Evolutionary conservation across 2,329 filamentous ascomycete species (phyloP).

Genomic region (Claviceps spartinae): DNA sequence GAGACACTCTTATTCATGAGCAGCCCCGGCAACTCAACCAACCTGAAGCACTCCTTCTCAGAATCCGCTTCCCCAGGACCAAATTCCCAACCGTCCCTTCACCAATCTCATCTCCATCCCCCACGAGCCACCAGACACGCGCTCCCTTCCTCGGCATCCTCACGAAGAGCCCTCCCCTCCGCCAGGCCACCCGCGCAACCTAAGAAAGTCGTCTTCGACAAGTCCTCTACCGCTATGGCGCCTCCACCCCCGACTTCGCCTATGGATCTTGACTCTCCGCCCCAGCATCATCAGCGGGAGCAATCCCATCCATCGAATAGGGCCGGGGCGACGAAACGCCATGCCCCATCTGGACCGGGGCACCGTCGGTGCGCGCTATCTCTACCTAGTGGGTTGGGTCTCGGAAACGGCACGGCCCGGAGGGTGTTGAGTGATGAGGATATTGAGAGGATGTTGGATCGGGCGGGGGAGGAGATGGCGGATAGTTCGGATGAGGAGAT

Average conservation of each 20-base stretch:
- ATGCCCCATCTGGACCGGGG: conserved; percentile 22
- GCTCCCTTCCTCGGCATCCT: conserved; percentile 32
- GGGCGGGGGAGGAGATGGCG: conserved; percentile 32
- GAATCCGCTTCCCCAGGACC: conserved; percentile 24
- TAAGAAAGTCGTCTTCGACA: conserved; percentile 36
- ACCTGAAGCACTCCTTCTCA: conserved; percentile 43
- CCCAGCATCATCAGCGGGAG: conserved; percentile 14
- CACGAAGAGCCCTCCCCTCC: conserved; percentile 38
- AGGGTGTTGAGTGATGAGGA: conserved; percentile 38
- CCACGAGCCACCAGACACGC: conserved; percentile 15
- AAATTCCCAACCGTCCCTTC: neutral
- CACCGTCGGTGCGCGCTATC: conserved; percentile 30
- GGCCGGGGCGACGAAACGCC: conserved; percentile 28
- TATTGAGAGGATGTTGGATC: conserved; percentile 45
- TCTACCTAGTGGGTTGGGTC: conserved; percentile 34
- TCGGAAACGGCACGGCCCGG: conserved; percentile 22
- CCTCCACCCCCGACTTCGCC: conserved; percentile 23
- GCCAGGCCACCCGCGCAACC: conserved; percentile 28
- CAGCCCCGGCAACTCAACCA: conserved; percentile 58
- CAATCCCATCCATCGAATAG: conserved; percentile 11
- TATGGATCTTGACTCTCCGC: conserved; percentile 33
- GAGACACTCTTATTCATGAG: conserved; percentile 74
- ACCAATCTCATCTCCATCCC: neutral
- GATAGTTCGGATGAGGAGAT: conserved; percentile 47
- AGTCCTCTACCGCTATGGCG: conserved; percentile 24